Evolutionary conservation across 352 stramenopile genomes (phyloP), one percentile per base, ranked within the genome.

Genomic region (Phytophthora parvispora): DNA sequence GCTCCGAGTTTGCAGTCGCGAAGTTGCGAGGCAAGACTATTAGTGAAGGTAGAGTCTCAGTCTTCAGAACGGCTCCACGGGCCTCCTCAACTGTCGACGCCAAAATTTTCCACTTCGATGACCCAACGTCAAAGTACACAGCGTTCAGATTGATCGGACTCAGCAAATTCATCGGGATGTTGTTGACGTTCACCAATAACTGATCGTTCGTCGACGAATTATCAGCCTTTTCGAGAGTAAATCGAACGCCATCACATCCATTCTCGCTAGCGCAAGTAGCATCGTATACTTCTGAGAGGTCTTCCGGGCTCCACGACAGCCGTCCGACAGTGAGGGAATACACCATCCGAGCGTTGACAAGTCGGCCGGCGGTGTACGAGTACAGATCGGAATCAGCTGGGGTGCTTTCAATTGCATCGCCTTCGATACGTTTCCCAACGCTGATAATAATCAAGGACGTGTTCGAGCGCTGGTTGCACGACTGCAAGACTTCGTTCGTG

Each of bases 291-390:
- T 50, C 27, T 16, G 49, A 32, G 18, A 71, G 31, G 42, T 71
- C 27, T 22, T 71, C 48, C 2, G 48, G 16, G 31, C 0, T 38
- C 59, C 65, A 77, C 22, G 69, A 69, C n/a, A 73, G 42, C 16
- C 67, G 40, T 6, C 63, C 69, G 1, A 76, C 50, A n/a, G 69
- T 73, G 9, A 76, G 25, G 12, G 69, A 73, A 38, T 73, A 73
- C 20, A 73, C 43, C 20, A 69, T 54, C 1, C 42, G 43, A 60
- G 56, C 63, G 6, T 71, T 66, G n/a, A 43, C 27, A 4, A 56
- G 32, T 66, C 29, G 55, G 12, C 38, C 18, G 16, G 16, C 38
- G 7, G 16, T 24, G 38, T 24, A 47, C 4, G 18, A 25, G 9
- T 13, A 0, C 38, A n/a, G n/a, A 6, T 47, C 38, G 2, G 20